Base-by-base conservation (phyloP, 345 rosid species). In the Nasturtium officinale region DNA sequence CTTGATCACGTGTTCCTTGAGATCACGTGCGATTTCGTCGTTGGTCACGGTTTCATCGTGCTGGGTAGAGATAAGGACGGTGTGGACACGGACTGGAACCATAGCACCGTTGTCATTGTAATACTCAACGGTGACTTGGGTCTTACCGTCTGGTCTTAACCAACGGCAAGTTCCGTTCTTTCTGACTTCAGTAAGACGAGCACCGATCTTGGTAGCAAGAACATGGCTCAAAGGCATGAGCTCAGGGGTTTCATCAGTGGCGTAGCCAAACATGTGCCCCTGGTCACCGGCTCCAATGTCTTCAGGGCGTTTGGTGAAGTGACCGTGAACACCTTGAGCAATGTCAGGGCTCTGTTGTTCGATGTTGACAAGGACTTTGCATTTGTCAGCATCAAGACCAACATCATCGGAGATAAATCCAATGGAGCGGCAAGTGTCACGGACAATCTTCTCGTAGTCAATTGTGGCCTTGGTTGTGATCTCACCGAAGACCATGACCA, bases 301-400 rank as follows among this genome's bases (percentile, higher is more conserved):
- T 55, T 78, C 82, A 0, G 82, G 82, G 0, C 82, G 67, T 17
- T 78, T 78, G 28, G 82, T 78, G 75, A 78, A 73, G 47, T 78
- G 82, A 46, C 82, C 82, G 30, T 78, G 81, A 56, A 78, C 81
- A 45, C 81, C 81, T 57, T 78, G 81, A 35, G 81, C 81, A 73
- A 73, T 78, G 61, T 88, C 93, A 5, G 93, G 93, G 72, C 90
- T 86, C 82, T 88, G 92, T 79, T 88, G 90, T 81, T 88, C 77
- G 2, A 78, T 78, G 78, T 73, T 73, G 48, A 78, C 81, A 46
- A 73, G 71, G 58, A 78, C 81, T 33, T 78, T 73, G 72, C 81
- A 78, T 50, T 78, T 78, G 74, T 78, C 81, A 0, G 82, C 82
- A n/a, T 78, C 82, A 1, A 78, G 82, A 69, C 82, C 82, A 38